Conservation (phyloP, 257 asterid genomes). For the Nicotiana tabacum region DNA sequence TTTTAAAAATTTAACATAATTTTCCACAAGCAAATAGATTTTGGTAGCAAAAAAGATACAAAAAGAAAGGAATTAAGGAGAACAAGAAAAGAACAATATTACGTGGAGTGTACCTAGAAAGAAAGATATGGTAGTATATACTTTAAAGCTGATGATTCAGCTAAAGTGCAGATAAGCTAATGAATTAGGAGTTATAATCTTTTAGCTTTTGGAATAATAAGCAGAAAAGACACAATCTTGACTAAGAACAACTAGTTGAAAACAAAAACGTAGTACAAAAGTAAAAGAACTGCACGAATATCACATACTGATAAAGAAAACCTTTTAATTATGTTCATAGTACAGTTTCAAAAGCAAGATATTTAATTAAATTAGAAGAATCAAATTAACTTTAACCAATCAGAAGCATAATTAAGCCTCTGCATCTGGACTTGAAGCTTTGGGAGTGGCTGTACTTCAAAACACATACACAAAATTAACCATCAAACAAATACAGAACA, state of each 20-base stretch:
- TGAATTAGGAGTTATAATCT: not conserved
- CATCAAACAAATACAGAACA: not conserved
- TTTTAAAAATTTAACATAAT: not conserved
- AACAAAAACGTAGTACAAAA: not conserved
- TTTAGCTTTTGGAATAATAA: not conserved
- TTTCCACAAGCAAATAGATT: not conserved
- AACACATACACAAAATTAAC: not conserved
- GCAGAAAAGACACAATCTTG: not conserved
- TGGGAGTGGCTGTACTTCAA: not conserved
- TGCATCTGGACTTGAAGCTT: not conserved
- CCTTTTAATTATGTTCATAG: not conserved
- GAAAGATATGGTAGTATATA: not conserved
- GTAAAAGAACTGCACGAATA: not conserved
- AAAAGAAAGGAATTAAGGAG: not conserved
- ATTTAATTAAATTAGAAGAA: not conserved
- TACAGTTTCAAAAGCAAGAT: not conserved
- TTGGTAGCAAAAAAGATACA: not conserved
- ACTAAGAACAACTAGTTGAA: not conserved
- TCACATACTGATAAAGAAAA: no score
- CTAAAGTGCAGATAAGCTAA: not conserved
- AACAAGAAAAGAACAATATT: no score
- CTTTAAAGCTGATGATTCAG: not conserved
- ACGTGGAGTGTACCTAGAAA: no score
- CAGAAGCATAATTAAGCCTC: not conserved
- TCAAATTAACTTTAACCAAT: not conserved